phyloP scores from a whole-genome alignment of 805 yeast genomes.

The Saturnispora kantuleensis region DNA sequence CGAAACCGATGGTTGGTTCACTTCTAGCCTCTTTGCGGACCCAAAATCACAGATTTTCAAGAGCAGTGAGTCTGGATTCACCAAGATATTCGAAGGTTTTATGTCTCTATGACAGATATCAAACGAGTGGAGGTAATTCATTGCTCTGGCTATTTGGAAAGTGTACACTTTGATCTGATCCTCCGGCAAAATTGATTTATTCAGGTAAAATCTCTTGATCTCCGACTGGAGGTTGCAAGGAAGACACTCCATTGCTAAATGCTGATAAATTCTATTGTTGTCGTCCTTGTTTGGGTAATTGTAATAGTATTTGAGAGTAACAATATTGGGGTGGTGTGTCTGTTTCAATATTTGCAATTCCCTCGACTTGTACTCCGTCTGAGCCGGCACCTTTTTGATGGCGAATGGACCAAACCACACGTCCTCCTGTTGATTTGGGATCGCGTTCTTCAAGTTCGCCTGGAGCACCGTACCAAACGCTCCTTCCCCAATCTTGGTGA shows the following conservation, averaged over 20 bases:
- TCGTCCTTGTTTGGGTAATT: conserved; percentile 57
- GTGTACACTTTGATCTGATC: conserved; percentile 69
- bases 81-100: conserved; percentile 72
- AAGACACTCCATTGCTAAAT: conserved; percentile 77
- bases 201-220: conserved; percentile 56
- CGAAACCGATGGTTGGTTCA: conserved; percentile 79
- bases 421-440: conserved; percentile 12
- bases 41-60: conserved; percentile 82
- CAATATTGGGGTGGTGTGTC: conserved; percentile 74
- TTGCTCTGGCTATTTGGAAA: conserved; percentile 73
- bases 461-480: conserved; percentile 82
- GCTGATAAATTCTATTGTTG: conserved; percentile 55
- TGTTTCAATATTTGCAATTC: conserved; percentile 68
- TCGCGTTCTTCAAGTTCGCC: conserved; percentile 38
- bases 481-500: conserved; percentile 73
- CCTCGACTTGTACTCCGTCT: conserved; percentile 75
- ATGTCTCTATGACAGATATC: conserved; percentile 80
- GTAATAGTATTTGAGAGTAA: conserved; percentile 57
- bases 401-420: conserved; percentile 75
- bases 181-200: conserved; percentile 53
- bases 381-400: conserved; percentile 77
- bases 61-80: conserved; percentile 57
- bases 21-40: conserved; percentile 69
- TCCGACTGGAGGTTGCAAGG: conserved; percentile 75
- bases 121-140: conserved; percentile 71